Conservation (phyloP, 148 eudicot species). For the Rhododendron simsii region DNA sequence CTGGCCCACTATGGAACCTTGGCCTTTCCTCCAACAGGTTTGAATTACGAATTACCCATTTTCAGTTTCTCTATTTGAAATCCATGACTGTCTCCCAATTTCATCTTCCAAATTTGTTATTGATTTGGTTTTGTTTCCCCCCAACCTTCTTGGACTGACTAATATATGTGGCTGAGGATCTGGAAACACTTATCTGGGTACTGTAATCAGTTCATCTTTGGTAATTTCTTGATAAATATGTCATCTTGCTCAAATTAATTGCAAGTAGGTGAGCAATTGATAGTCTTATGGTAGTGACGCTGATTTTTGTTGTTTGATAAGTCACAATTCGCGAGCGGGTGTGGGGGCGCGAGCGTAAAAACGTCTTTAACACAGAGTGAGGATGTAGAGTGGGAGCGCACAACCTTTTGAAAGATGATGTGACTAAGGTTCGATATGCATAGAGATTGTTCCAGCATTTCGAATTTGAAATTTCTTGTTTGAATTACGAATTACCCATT, state of each 20-base stretch:
- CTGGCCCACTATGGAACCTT: slow-evolving; percentile 10
- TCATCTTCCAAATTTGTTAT: not conserved
- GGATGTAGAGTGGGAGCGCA: not conserved
- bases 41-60: not conserved
- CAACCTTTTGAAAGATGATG: not conserved
- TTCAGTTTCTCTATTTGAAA: not conserved
- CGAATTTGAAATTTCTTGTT: slow-evolving; percentile 5
- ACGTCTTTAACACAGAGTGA: too few species aligned
- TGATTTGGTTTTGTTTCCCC: not conserved
- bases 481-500: not conserved
- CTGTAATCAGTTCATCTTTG: not conserved
- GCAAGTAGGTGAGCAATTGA: not conserved
- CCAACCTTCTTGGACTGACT: not conserved
- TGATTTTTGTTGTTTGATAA: not conserved
- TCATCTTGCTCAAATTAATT: not conserved
- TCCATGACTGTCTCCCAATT: not conserved
- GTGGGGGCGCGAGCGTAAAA: not conserved
- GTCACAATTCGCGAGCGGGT: not conserved
- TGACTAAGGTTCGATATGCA: too few species aligned
- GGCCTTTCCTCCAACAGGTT: slow-evolving; percentile 41
- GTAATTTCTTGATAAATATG: not conserved
- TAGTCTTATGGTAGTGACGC: not conserved
- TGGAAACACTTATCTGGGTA: not conserved
- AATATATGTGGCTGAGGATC: not conserved
- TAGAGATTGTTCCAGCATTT: too few species aligned